Evolutionary conservation across 1,284 basidiomycete species (phyloP), one percentile per base, ranked within the genome.

Genomic region (Takashimella tepidaria): DNA sequence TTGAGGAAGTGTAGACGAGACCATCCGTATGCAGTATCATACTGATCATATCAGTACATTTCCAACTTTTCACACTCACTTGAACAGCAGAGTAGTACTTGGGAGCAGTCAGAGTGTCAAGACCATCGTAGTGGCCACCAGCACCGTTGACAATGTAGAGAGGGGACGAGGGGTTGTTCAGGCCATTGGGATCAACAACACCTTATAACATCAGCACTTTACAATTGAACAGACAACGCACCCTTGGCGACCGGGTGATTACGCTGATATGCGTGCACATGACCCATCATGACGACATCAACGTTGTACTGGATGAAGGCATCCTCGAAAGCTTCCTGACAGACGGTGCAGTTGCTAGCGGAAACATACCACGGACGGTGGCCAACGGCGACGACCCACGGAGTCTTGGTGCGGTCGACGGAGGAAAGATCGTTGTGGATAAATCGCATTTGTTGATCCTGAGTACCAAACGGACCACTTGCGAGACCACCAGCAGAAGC

Each of bases 261-360:
- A 8, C 31, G 31, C 43, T 69, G 59, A 23, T 56, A 52, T 51
- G 60, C 63, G 57, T 72, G 69, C 13, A 67, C 63, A 52, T 73
- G 70, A 13, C 70, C 70, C 6, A 52, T 45, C 51, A 62, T 55
- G 51, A 64, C 67, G n/a, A 70, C 46, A 47, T 72, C 70, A 26
- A 72, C 70, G 12, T 63, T 62, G 52, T 68, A 62, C 52, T 70
- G 50, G 58, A 64, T 59, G 48, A 70, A 57, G n/a, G 63, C 6
- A 12, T 53, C 51, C 46, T 69, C 68, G 26, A 70, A 69, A 8
- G 68, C 64, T 21, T 60, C 48, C 50, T 68, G 67, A 56, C 71
- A 72, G 2, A 60, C 62, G 2, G 57, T 31, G 44, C 60, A 65
- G 21, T 21, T 21, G 11, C 26, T 6, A 3, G 21, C 13, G 11